Percentiles rank a stretch among this genome's conserved stretches.
phyloP scores from a whole-genome alignment of 306 rosid genomes.

The Castanospermum australe region DNA sequence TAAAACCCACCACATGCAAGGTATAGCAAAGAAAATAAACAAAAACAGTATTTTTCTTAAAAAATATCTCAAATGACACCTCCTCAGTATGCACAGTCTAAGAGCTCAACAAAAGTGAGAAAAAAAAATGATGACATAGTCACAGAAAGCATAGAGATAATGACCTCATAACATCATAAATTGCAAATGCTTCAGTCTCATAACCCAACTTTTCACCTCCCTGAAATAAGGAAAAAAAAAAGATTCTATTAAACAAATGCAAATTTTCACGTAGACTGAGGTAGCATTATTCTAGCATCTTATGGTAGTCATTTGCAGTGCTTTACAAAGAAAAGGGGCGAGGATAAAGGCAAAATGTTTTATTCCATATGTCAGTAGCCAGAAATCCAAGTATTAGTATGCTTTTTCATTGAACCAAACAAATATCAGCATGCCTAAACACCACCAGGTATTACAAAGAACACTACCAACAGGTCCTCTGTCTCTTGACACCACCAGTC shows the following conservation, averaged over 20 bases:
- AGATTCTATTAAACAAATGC: slow-evolving; percentile 16
- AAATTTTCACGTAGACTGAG: slow-evolving; percentile 18
- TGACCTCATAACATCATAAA: slow-evolving; percentile 93
- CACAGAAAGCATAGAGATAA: slow-evolving; percentile 30
- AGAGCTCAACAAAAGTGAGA: not conserved
- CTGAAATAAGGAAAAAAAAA: slow-evolving; percentile 63
- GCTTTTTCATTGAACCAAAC: not conserved
- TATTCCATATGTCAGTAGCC: not conserved
- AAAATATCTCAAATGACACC: slow-evolving; percentile 2
- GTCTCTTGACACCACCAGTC: not conserved
- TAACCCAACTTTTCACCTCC: slow-evolving; percentile 96
- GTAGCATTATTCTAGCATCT: slow-evolving; percentile 3
- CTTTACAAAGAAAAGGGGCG: not conserved
- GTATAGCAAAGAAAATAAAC: slow-evolving; percentile 3
- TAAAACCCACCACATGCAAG: not conserved
- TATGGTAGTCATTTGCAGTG: not conserved
- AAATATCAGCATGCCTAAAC: not conserved
- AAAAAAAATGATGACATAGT: slow-evolving; percentile 1
- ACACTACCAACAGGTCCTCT: not conserved
- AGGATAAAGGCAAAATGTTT: not conserved
- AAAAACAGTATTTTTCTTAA: not conserved
- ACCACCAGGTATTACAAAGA: not conserved
- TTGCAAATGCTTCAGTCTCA: slow-evolving; percentile 93
- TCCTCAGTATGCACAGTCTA: not conserved
- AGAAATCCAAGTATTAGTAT: not conserved